A percentile compares a stretch with the other conserved stretches of the same genome.
These are phyloP conservation scores for Allantophomopsis lycopodina DNA, from an alignment of 2,329 filamentous ascomycete genomes.

Conservation along the genomic window DNA sequence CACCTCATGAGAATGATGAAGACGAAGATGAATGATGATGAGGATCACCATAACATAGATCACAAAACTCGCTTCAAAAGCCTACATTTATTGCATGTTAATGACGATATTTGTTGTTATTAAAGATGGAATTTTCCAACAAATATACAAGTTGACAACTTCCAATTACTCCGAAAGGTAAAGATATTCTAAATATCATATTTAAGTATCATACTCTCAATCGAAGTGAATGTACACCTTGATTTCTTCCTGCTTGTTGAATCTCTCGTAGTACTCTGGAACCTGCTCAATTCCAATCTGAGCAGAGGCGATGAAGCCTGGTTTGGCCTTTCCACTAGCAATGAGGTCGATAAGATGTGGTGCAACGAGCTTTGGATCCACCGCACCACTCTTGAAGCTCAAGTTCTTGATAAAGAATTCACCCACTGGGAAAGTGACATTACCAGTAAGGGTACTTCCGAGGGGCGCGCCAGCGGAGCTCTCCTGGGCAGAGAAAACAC, in stretches of 20 bases:
- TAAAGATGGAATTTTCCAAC: too few species aligned
- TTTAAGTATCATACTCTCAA: too few species aligned
- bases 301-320: neutral
- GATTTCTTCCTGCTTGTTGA: neutral
- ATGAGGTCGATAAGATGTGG: neutral
- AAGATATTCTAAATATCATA: too few species aligned
- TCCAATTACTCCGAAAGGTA: too few species aligned
- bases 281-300: conserved; percentile 1
- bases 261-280: conserved; percentile 1
- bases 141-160: too few species aligned
- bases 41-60: too few species aligned
- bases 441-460: neutral
- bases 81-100: too few species aligned
- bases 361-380: conserved; percentile 1
- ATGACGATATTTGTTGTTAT: too few species aligned
- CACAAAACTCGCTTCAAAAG: too few species aligned
- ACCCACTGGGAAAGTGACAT: neutral
- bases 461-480: neutral
- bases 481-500: neutral
- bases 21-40: too few species aligned
- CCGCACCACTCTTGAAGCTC: neutral
- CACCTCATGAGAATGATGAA: too few species aligned
- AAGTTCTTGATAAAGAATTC: conserved; percentile 1
- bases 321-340: neutral
- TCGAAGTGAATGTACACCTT: neutral